Evolutionary conservation across 2,329 filamentous ascomycete species (phyloP).

Genomic region (Talaromyces funiculosus): DNA sequence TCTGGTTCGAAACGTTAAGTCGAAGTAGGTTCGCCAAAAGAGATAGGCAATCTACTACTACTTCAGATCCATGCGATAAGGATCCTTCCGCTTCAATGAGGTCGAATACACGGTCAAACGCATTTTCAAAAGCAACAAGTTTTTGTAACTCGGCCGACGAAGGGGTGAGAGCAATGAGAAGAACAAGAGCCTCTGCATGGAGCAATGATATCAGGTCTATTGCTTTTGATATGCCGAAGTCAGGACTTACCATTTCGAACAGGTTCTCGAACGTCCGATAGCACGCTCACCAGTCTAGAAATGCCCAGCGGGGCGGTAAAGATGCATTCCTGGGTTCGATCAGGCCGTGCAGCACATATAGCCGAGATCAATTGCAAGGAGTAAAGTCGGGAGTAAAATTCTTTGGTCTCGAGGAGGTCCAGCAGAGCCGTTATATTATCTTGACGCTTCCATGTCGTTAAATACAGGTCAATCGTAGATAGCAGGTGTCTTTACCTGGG

Average conservation of each 20-base stretch:
- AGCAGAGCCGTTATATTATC: slow-evolving; percentile 91
- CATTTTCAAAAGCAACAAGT: slow-evolving; percentile 89
- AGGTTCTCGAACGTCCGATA: slow-evolving; percentile 82
- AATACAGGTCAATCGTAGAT: slow-evolving; percentile 31
- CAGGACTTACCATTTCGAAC: slow-evolving; percentile 63
- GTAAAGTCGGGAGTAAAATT: slow-evolving; percentile 89
- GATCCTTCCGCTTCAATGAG: slow-evolving; percentile 79
- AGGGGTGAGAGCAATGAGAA: slow-evolving; percentile 83
- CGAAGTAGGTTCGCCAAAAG: slow-evolving; percentile 82
- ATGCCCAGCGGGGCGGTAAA: slow-evolving; percentile 84
- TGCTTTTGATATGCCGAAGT: neutral
- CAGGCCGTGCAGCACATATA: slow-evolving; percentile 76
- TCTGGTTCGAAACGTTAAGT: slow-evolving; percentile 86
- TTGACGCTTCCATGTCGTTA: slow-evolving; percentile 62
- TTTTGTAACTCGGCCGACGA: slow-evolving; percentile 87
- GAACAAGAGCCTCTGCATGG: slow-evolving; percentile 63
- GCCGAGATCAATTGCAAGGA: slow-evolving; percentile 82
- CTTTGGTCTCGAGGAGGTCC: slow-evolving; percentile 76
- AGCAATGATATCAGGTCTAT: slow-evolving; percentile 13
- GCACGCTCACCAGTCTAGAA: slow-evolving; percentile 71
- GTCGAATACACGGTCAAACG: slow-evolving; percentile 78
- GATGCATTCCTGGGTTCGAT: slow-evolving; percentile 91
- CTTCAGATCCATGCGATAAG: slow-evolving; percentile 72
- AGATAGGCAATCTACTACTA: slow-evolving; percentile 89
- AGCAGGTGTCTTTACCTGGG: slow-evolving; percentile 56